Evolutionary conservation across 805 yeast species (phyloP).

Genomic region (Brettanomyces anomalus): DNA sequence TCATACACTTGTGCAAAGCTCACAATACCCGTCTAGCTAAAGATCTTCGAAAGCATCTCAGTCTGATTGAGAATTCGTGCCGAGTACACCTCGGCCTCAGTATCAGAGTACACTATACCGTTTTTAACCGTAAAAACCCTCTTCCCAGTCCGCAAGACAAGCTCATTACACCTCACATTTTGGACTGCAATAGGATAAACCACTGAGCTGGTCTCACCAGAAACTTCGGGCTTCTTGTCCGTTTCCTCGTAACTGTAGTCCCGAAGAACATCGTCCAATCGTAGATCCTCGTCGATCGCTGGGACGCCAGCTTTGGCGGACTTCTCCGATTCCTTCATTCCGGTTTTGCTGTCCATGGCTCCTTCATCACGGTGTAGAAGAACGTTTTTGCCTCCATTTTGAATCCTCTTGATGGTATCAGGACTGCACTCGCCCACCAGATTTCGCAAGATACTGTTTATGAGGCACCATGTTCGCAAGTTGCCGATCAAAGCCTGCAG

Average conservation of each 20-base stretch:
- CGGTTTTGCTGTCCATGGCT: background rate
- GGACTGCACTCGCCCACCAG: background rate
- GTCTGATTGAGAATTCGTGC: constrained; percentile 11
- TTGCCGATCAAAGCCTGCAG: constrained; percentile 12
- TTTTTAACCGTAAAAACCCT: constrained; percentile 7
- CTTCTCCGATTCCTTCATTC: background rate
- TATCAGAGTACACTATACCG: constrained; percentile 6
- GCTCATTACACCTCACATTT: constrained; percentile 7
- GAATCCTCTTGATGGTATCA: background rate
- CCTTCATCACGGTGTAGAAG: background rate
- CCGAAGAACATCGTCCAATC: constrained; percentile 14
- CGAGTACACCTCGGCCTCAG: constrained; percentile 1
- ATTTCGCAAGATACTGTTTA: constrained; percentile 18
- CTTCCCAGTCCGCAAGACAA: constrained; percentile 5
- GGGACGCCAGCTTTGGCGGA: constrained; percentile 6
- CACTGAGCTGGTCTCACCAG: background rate
- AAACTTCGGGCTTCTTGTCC: background rate
- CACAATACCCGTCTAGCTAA: no score
- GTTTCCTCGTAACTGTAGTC: constrained; percentile 7
- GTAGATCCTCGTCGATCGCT: constrained; percentile 11
- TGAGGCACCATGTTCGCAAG: constrained; percentile 21
- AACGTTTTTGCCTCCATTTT: background rate
- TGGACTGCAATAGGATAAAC: constrained; percentile 6
- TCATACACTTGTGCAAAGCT: no score
- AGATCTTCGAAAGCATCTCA: constrained; percentile 8